phyloP scores from a whole-genome alignment of 306 rosid genomes.

The Cicer yamashitae region DNA sequence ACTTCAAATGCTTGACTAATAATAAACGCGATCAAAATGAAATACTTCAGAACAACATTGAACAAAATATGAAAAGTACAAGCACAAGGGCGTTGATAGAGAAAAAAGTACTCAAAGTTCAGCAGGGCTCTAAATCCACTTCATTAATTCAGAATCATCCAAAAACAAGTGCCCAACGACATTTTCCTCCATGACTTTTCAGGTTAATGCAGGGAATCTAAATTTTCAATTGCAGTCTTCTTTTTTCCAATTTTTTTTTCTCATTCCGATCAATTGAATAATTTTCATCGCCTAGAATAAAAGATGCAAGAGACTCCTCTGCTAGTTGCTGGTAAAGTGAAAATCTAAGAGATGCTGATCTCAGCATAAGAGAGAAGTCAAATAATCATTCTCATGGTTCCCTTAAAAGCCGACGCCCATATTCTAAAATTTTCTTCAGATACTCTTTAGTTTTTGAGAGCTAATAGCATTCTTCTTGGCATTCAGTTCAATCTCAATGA shows the following conservation, averaged over 20 bases:
- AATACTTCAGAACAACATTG: slow-evolving; percentile 47
- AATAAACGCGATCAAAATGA: slow-evolving; percentile 81
- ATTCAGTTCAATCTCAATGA: slow-evolving; percentile 70
- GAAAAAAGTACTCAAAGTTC: slow-evolving; percentile 55
- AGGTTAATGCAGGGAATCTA: slow-evolving; percentile 18
- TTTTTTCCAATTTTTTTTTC: too few relatives aligned
- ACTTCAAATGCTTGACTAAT: slow-evolving; percentile 63
- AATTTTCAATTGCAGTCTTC: slow-evolving; percentile 47
- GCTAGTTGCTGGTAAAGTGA: slow-evolving; percentile 81
- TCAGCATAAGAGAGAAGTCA: slow-evolving; percentile 77
- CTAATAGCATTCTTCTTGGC: slow-evolving; percentile 34
- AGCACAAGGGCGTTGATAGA: background rate
- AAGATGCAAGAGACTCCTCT: slow-evolving; percentile 56
- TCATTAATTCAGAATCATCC: slow-evolving; percentile 56
- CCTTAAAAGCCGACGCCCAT: slow-evolving; percentile 55
- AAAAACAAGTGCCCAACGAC: slow-evolving; percentile 77
- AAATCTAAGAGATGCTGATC: slow-evolving; percentile 86
- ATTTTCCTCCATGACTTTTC: slow-evolving; percentile 60
- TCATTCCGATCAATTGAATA: too few relatives aligned
- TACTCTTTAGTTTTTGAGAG: slow-evolving; percentile 66
- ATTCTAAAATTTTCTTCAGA: slow-evolving; percentile 55
- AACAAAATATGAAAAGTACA: background rate
- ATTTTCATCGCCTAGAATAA: too few relatives aligned
- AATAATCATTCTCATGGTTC: slow-evolving; percentile 73
- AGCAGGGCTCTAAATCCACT: slow-evolving; percentile 57